phyloP scores from a whole-genome alignment of 257 asterid species.

The Apocynum venetum region DNA sequence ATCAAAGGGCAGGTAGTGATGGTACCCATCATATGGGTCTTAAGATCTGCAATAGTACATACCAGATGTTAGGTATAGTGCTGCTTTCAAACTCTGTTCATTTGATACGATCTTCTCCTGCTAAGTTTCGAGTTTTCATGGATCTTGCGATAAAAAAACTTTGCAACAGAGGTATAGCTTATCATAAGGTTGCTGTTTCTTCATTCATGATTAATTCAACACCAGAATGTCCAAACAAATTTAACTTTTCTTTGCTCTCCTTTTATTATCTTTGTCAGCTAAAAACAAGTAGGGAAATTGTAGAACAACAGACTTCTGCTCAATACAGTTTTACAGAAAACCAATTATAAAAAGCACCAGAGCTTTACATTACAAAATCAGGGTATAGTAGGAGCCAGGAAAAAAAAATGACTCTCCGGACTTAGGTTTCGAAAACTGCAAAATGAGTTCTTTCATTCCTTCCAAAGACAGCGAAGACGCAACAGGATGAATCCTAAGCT shows the following conservation, averaged over 20 bases:
- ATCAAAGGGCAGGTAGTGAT: neutral
- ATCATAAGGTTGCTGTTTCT: too few species aligned
- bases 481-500: neutral
- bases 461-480: neutral
- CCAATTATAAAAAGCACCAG: neutral
- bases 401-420: neutral
- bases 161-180: too few species aligned
- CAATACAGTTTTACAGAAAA: neutral
- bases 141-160: too few species aligned
- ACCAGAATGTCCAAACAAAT: too few species aligned
- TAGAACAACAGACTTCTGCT: too few species aligned
- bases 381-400: neutral
- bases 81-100: neutral
- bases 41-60: neutral
- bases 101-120: too few species aligned
- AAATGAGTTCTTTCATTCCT: conserved; percentile 10
- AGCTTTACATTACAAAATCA: neutral
- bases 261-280: too few species aligned
- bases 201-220: too few species aligned
- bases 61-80: neutral
- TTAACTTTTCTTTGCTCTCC: too few species aligned
- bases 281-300: too few species aligned
- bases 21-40: neutral
- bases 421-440: neutral
- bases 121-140: too few species aligned